A percentile compares a stretch with the other conserved stretches of the same genome.
phyloP scores from a whole-genome alignment of 1,284 basidiomycete species.

The Trametes polyzona region DNA sequence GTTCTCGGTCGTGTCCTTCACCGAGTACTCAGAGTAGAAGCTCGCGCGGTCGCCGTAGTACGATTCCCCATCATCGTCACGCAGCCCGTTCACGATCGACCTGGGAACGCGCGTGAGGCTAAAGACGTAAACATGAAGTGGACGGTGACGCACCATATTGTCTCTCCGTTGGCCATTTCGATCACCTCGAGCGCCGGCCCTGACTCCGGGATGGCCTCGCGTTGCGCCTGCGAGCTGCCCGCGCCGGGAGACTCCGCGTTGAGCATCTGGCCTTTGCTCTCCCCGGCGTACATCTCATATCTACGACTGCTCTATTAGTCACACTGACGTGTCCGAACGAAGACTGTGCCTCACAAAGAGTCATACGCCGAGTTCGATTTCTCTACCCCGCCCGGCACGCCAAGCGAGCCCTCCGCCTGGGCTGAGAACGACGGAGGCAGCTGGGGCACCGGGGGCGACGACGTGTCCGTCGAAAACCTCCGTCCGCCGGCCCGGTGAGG shows the following conservation, averaged over 20 bases:
- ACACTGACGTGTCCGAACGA: background rate
- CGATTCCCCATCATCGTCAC: conserved; percentile 75
- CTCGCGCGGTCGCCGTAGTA: conserved; percentile 68
- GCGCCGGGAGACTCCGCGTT: conserved; percentile 27
- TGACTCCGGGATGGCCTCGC: conserved; percentile 44
- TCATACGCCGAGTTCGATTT: conserved; percentile 73
- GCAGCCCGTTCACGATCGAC: conserved; percentile 81
- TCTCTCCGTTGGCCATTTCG: conserved; percentile 81
- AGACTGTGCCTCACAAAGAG: conserved; percentile 65
- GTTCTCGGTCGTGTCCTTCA: conserved; percentile 56
- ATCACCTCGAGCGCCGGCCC: conserved; percentile 75
- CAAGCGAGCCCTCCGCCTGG: conserved; percentile 48
- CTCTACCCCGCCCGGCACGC: conserved; percentile 50
- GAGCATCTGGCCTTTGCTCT: conserved; percentile 42
- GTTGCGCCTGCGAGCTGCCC: conserved; percentile 25
- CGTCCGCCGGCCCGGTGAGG: conserved; percentile 54
- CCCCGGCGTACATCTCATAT: conserved; percentile 79
- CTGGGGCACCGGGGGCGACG: conserved; percentile 72
- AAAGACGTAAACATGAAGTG: conserved; percentile 10
- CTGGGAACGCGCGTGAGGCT: conserved; percentile 41
- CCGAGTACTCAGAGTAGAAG: conserved; percentile 74
- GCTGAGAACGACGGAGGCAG: conserved; percentile 55
- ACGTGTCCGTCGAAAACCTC: conserved; percentile 62
- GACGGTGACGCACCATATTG: conserved; percentile 63
- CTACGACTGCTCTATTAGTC: conserved; percentile 40